Evolutionary conservation across 306 rosid species (phyloP).

Genomic region (Herpetospermum pedunculosum): DNA sequence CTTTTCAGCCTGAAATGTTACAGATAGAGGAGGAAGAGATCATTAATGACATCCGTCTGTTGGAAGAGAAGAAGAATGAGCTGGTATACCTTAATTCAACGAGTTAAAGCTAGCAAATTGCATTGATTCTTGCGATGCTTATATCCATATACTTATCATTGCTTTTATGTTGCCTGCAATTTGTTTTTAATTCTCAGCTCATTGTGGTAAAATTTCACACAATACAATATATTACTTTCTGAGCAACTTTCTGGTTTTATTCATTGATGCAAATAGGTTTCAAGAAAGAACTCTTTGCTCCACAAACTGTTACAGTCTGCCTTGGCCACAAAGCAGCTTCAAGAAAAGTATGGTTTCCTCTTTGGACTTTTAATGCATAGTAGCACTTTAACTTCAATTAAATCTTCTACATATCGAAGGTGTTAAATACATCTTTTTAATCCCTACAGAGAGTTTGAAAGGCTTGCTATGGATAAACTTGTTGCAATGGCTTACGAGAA

Average conservation of each 20-base stretch:
- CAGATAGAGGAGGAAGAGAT: slow-evolving; percentile 60
- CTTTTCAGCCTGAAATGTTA: slow-evolving; percentile 60
- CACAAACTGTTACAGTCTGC: slow-evolving; percentile 51
- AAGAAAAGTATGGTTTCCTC: slow-evolving; percentile 46
- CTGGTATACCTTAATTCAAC: slow-evolving; percentile 39
- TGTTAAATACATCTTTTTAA: slow-evolving; percentile 13
- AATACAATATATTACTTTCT: background rate
- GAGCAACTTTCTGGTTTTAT: background rate
- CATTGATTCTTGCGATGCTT: background rate
- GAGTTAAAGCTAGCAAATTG: slow-evolving; percentile 6
- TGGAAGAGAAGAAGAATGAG: slow-evolving; percentile 53
- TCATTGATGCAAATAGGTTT: slow-evolving; percentile 38
- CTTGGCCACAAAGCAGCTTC: slow-evolving; percentile 42
- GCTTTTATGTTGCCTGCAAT: background rate
- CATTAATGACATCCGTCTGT: slow-evolving; percentile 51
- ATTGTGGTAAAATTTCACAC: background rate
- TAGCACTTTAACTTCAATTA: slow-evolving; percentile 10
- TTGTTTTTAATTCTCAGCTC: background rate
- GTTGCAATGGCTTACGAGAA: slow-evolving; percentile 68
- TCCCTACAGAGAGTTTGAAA: slow-evolving; percentile 74
- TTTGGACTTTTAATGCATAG: slow-evolving; percentile 17
- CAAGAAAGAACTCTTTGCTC: slow-evolving; percentile 55
- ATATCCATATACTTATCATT: background rate
- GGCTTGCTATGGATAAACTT: slow-evolving; percentile 68
- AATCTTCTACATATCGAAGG: slow-evolving; percentile 13